Evolutionary conservation across 2,329 filamentous ascomycete genomes (phyloP), one percentile per base, ranked within the genome.

Genomic region (Fusarium mundagurra): DNA sequence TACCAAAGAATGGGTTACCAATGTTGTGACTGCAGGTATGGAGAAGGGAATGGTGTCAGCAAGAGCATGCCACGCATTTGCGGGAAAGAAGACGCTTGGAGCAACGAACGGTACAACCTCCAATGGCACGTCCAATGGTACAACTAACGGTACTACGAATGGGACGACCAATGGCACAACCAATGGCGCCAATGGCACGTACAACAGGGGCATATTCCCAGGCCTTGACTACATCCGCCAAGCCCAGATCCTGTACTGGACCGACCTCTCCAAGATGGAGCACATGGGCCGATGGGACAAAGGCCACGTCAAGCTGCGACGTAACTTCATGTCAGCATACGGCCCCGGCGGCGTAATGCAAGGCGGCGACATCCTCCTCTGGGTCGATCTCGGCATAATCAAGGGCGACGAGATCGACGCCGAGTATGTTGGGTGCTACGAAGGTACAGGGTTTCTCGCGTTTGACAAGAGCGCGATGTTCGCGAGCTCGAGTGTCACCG

Each of bases 391-490:
- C 13, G 67, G 71, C 2, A 64, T 75, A 2, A 29, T 74, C 16
- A 74, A 74, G 34, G 51, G 68, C 2, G 22, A 69, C 8, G 72
- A 75, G 31, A 59, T 75, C 20, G 68, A 69, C 18, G 72, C 72
- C 2, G 72, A 75, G 45, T 74, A 74, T 24, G 34, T 75, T 47
- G 72, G 72, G 4, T 75, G 72, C 29, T 72, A 66, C 29, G 68
- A 75, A 1, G 54, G 41, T 3, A 75, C 72, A 3, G 71, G 72
- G 7, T 74, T 73, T 41, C 20, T 70, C 36, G 69, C 58, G 20
- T 70, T 70, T 43, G 69, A 67, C 83, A n/a, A 67, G 24, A 43
- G 51, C 29, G 38, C 38, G 67, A 76, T 33, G 9, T 63, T 63
- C 34, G 41, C 33, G 22, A 60, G 53, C 20, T n/a, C 31, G 27